Conservation (phyloP, 192 early-diverging fungal species). For the Phycomyces nitens region DNA sequence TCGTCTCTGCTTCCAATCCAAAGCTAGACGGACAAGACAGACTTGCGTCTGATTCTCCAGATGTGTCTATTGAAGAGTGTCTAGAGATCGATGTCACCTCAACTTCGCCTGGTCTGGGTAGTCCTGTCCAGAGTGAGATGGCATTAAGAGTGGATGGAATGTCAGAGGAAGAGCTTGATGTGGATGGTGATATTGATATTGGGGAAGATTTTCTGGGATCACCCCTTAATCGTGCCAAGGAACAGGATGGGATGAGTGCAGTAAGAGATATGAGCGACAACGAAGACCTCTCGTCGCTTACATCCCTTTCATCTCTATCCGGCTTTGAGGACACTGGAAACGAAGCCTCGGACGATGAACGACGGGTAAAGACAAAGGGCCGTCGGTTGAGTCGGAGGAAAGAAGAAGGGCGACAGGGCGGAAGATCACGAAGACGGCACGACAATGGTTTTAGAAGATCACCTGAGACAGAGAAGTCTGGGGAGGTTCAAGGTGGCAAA, state of each 20-base stretch:
- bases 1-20: neutral
- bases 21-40: neutral
- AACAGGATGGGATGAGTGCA: neutral
- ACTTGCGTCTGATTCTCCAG: neutral
- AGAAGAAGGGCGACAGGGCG: neutral
- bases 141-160: neutral
- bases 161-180: conserved; percentile 14
- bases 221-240: conserved; percentile 11
- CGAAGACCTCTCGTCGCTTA: conserved; percentile 6
- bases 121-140: neutral
- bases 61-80: conserved; percentile 9
- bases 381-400: neutral
- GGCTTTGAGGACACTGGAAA: neutral
- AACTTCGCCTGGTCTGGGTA: conserved; percentile 13
- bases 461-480: neutral
- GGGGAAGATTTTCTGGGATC: conserved; percentile 23
- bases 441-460: neutral
- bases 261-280: conserved; percentile 5
- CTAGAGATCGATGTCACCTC: conserved; percentile 26
- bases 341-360: neutral
- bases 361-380: neutral
- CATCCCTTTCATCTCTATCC: conserved; percentile 11
- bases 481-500: neutral
- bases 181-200: conserved; percentile 25
- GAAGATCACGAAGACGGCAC: neutral